Conservation (phyloP, 2,329 filamentous ascomycete genomes). For the Escovopsis sp. region DNA sequence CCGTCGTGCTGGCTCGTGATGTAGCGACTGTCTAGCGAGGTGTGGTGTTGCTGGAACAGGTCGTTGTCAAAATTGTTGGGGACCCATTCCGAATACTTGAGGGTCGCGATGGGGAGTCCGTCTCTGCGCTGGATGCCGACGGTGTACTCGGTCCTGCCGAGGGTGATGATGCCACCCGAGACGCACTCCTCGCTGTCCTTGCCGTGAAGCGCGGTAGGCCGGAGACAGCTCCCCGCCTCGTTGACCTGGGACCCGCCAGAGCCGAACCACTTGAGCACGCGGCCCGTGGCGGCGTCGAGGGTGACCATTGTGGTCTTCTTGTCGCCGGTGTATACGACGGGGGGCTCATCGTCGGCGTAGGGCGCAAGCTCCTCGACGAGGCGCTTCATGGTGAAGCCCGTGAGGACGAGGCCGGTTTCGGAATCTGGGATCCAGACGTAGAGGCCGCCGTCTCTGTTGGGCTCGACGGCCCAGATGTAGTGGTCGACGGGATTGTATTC, state of each 20-base stretch:
- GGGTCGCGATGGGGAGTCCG: conserved; percentile 66
- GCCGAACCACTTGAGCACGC: conserved; percentile 72
- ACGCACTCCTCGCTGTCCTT: conserved; percentile 53
- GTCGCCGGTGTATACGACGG: conserved; percentile 77
- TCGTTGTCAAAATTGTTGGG: conserved; percentile 86
- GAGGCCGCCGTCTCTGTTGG: conserved; percentile 70
- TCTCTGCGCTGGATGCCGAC: conserved; percentile 68
- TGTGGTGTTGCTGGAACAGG: conserved; percentile 66
- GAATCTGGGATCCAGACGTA: conserved; percentile 66
- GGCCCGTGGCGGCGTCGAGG: conserved; percentile 73
- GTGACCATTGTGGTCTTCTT: conserved; percentile 86
- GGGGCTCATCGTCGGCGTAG: conserved; percentile 58
- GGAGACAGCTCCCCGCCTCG: conserved; percentile 60
- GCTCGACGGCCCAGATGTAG: conserved; percentile 91
- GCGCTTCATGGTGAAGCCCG: conserved; percentile 66
- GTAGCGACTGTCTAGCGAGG: conserved; percentile 74
- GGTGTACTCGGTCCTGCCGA: conserved; percentile 80
- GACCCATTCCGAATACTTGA: conserved; percentile 89
- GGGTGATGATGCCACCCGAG: conserved; percentile 62
- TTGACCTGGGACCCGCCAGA: conserved; percentile 54
- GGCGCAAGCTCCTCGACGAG: conserved; percentile 73
- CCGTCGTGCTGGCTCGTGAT: conserved; percentile 81
- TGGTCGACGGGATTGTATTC: conserved; percentile 59
- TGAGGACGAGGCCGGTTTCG: conserved; percentile 45
- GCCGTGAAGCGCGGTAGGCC: conserved; percentile 50